Percentiles rank a stretch among this genome's conserved stretches.
Evolutionary conservation across 257 asterid genomes (phyloP).

Genomic region (Solanum appendiculatum): DNA sequence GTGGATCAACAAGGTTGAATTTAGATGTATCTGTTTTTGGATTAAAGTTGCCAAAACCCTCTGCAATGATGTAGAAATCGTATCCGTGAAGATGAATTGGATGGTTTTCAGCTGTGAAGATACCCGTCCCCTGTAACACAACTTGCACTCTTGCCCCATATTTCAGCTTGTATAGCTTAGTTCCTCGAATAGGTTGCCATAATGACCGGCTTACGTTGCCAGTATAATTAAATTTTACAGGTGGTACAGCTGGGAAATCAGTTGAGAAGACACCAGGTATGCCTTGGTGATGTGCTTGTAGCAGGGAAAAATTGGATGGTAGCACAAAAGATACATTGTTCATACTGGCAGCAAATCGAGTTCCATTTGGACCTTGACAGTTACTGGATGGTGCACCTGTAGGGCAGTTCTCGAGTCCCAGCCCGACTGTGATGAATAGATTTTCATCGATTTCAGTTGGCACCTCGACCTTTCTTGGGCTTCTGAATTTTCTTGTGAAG

Average conservation of each 20-base stretch:
- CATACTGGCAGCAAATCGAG: conserved; percentile 85
- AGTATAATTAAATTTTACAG: conserved; percentile 53
- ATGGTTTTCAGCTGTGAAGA: conserved; percentile 73
- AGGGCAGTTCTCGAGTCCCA: conserved; percentile 67
- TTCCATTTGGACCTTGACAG: conserved; percentile 92
- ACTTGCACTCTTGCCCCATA: conserved; percentile 69
- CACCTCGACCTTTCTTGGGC: conserved; percentile 45
- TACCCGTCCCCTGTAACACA: conserved; percentile 81
- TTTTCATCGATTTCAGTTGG: conserved; percentile 67
- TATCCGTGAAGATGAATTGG: conserved; percentile 95
- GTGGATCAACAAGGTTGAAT: conserved; percentile 79
- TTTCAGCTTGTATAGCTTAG: conserved; percentile 52
- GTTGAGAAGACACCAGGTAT: conserved; percentile 76
- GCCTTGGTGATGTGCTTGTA: conserved; percentile 70
- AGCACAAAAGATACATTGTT: conserved; percentile 74
- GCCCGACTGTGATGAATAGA: conserved; percentile 65
- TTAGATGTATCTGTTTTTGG: conserved; percentile 40
- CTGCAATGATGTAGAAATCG: conserved; percentile 72
- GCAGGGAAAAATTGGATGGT: conserved; percentile 62
- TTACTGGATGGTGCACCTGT: conserved; percentile 24
- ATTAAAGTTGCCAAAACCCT: conserved; percentile 82
- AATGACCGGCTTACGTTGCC: conserved; percentile 73
- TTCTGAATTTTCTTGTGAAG: conserved; percentile 57
- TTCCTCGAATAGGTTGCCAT: conserved; percentile 64
- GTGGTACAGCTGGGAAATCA: conserved; percentile 71